phyloP scores from a whole-genome alignment of 331 rosid species.

The Dryas integrifolia region DNA sequence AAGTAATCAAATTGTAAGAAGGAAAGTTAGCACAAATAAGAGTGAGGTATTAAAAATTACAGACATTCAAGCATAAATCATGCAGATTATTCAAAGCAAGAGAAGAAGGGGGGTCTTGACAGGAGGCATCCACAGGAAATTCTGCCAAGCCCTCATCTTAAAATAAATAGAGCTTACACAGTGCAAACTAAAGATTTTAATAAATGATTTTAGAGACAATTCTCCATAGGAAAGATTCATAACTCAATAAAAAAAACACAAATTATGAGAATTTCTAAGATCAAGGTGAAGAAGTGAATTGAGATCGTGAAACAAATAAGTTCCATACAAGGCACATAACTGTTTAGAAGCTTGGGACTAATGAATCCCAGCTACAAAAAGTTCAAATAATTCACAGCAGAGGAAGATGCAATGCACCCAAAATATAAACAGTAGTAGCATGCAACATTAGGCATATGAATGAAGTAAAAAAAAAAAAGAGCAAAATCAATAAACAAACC shows the following conservation, averaged over 20 bases:
- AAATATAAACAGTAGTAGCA: background rate
- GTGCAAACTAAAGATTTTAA: background rate
- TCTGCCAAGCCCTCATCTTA: slow-evolving; percentile 4
- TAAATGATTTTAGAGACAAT: background rate
- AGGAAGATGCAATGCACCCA: slow-evolving; percentile 29
- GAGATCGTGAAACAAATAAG: background rate
- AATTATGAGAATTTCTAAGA: background rate
- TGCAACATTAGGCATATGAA: background rate
- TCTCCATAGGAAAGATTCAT: background rate
- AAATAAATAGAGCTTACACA: background rate
- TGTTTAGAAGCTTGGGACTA: background rate
- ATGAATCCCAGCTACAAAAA: background rate
- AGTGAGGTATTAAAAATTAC: background rate
- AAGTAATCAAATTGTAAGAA: slow-evolving; percentile 36
- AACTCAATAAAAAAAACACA: background rate
- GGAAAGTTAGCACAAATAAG: slow-evolving; percentile 36
- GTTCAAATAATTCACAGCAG: slow-evolving; percentile 9
- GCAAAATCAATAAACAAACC: slow-evolving; percentile 63
- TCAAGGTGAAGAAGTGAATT: background rate
- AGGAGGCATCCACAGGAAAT: background rate
- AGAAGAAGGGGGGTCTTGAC: background rate
- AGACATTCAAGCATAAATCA: slow-evolving; percentile 15
- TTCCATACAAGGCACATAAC: background rate
- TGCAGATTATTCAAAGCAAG: background rate
- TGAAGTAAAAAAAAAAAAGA: slow-evolving; percentile 4